Percentiles rank a stretch among this genome's conserved stretches.
These are phyloP conservation scores for Noccaea bulbosa DNA, from an alignment of 345 rosid species.

Conservation along the genomic window DNA sequence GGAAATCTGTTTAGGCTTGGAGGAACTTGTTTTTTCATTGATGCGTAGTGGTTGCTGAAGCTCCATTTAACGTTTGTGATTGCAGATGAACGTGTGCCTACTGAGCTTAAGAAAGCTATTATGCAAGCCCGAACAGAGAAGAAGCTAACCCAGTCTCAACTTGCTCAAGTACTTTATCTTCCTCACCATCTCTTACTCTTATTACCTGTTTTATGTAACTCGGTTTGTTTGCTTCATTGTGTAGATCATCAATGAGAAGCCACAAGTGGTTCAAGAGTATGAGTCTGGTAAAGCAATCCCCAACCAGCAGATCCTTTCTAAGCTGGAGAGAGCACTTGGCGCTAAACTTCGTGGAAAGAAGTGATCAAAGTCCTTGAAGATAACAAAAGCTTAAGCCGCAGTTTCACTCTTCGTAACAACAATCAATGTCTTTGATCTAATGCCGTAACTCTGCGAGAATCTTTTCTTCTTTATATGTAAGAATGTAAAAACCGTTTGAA, in stretches of 20 bases:
- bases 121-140: constrained; percentile 90
- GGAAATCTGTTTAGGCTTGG: not conserved
- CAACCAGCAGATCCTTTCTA: constrained; percentile 82
- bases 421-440: constrained; percentile 26
- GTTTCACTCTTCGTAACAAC: constrained; percentile 16
- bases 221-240: not conserved
- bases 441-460: constrained; percentile 11
- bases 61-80: constrained; percentile 12
- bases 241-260: constrained; percentile 94
- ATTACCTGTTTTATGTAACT: not conserved
- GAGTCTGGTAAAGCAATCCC: constrained; percentile 99
- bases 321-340: constrained; percentile 94
- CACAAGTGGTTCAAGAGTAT: constrained; percentile 91
- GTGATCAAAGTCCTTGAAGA: constrained; percentile 42
- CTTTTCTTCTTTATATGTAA: constrained; percentile 30
- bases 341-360: constrained; percentile 91
- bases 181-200: not conserved
- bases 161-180: constrained; percentile 67
- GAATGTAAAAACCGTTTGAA: constrained; percentile 32
- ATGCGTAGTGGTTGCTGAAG: not conserved
- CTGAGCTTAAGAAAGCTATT: constrained; percentile 89
- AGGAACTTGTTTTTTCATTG: not conserved
- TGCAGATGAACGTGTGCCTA: constrained; percentile 88
- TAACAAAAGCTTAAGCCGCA: not conserved
- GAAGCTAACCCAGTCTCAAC: constrained; percentile 92